Evolutionary conservation across 164 flowering plant genomes (phyloP), one percentile per base, ranked within the genome.

Genomic region (Dillenia turbinata): DNA sequence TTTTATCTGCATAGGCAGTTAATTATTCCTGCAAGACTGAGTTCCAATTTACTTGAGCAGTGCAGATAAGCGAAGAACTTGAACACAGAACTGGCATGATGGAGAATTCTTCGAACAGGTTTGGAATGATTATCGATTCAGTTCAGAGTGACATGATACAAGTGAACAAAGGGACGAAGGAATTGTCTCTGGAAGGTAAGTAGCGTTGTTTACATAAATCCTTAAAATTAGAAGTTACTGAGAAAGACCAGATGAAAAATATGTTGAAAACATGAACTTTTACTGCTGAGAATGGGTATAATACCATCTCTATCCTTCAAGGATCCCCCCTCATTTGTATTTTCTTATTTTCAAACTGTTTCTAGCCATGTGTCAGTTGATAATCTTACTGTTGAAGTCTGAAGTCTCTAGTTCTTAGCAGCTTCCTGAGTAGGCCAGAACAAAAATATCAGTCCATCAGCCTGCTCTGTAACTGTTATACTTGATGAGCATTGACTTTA

Each of bases 61-160:
- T 88, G 70, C 92, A 82, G 67, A 68, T 68, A 33, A 80, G 77
- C 71, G 99, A 94, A 74, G 92, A 85, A 69, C 79, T 89, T 52
- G 94, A 88, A 46, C 88, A 71, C 77, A 82, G 83, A 69, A 80
- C 91, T 57, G 86, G 90, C 58, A 58, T 76, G 77, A 76, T 91
- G 68, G 99, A 89, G 72, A 82, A 83, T 71, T 83, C 96, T 60
- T 44, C 89, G 47, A 88, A 65, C 67, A 81, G 86, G 73, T 69
- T 78, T 67, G 96, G 88, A 61, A 78, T 85, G 82, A 77, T 88
- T 60, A 69, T 94, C 70, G 94, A 92, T 65, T 91, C 99, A 71
- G 75, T 94, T 66, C 97, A 91, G 77, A 74, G 85, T 51, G 97
- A 92, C 63, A 68, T 91, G 57, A 84, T 94, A 84, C 97, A 94